Evolutionary conservation across 768 basidiomycete genomes (phyloP), one percentile per base, ranked within the genome.

Genomic region (Kwoniella sp.): DNA sequence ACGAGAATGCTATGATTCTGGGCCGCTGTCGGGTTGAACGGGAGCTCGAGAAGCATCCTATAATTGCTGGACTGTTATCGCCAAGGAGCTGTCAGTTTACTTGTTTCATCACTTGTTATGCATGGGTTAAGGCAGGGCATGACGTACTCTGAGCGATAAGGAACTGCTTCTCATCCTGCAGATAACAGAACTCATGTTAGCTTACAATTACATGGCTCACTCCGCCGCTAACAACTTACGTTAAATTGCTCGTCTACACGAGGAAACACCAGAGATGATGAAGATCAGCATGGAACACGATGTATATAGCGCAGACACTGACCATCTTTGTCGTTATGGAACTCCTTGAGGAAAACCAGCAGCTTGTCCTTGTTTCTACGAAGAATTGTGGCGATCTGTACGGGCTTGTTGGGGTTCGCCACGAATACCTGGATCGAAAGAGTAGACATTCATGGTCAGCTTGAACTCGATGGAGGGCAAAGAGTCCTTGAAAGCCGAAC

Each of bases 271-370:
- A 49, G 19, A 13, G 17, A 15, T 33, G n/a, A 33, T 13, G 7
- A 24, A 29, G 24, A 56, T 58, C 26, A 59, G 52, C 47, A 40
- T 29, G 24, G 21, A 47, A 19, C 17, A 82, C 33, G 33, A 55
- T n/a, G 87, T 26, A 57, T 30, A 26, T 22, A 19, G 22, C 24
- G 55, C 27, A 36, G 27, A 25, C 8, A 70, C 80, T 51, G 55
- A 81, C 91, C 92, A 81, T 98, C 95, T 80, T 96, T 95, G 80
- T 99, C 96, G 75, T 96, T 97, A 79, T 98, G 95, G 84, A 99
- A 99, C 56, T 85, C 85, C 79, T 89, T 90, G 65, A 99, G 82
- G 83, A 98, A 99, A 19, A 82, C 82, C 55, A 98, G 82, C 13
- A 99, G 83, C 77, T 95, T 96, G 21, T 95, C 93, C 85, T 91